phyloP scores from a whole-genome alignment of 495 filamentous ascomycete genomes.

The Trichoderma reesei region DNA sequence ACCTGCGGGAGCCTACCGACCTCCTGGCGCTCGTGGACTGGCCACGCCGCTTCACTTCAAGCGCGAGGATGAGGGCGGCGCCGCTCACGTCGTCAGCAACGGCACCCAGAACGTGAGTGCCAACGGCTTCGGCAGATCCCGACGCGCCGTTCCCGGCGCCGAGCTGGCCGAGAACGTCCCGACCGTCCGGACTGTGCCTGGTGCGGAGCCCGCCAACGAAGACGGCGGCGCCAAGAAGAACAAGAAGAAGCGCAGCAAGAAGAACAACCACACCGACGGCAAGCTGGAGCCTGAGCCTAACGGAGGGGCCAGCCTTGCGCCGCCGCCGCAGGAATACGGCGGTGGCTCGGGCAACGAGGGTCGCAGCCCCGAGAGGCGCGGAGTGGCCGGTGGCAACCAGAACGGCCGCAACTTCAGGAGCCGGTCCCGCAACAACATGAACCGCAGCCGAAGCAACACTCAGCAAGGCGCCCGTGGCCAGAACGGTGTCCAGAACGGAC shows the following conservation, averaged over 20 bases:
- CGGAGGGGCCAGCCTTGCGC: constrained; percentile 29
- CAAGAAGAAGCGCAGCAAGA: constrained; percentile 97
- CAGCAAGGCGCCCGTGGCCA: constrained; percentile 24
- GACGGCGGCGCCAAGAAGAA: constrained; percentile 85
- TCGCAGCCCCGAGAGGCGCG: constrained; percentile 58
- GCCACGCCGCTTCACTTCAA: constrained; percentile 89
- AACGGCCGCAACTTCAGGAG: constrained; percentile 32
- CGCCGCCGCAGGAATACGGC: constrained; percentile 30
- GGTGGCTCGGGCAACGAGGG: constrained; percentile 31
- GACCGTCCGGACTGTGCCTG: constrained; percentile 50
- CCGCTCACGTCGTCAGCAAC: constrained; percentile 72
- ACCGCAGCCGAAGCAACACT: constrained; percentile 19
- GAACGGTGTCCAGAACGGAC: constrained; percentile 12
- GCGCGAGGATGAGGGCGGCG: constrained; percentile 92
- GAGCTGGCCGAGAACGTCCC: constrained; percentile 32
- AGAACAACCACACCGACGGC: constrained; percentile 49
- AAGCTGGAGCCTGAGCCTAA: constrained; percentile 15
- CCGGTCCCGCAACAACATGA: constrained; percentile 35
- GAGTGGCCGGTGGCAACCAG: constrained; percentile 28
- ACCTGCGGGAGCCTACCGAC: constrained; percentile 88
- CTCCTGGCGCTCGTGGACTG: constrained; percentile 87
- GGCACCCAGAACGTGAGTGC: constrained; percentile 54
- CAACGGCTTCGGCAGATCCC: constrained; percentile 70
- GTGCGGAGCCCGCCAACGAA: constrained; percentile 63
- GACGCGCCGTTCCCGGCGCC: constrained; percentile 45